Evolutionary conservation across 257 asterid genomes (phyloP).

Genomic region (Solanum chiquidenum): DNA sequence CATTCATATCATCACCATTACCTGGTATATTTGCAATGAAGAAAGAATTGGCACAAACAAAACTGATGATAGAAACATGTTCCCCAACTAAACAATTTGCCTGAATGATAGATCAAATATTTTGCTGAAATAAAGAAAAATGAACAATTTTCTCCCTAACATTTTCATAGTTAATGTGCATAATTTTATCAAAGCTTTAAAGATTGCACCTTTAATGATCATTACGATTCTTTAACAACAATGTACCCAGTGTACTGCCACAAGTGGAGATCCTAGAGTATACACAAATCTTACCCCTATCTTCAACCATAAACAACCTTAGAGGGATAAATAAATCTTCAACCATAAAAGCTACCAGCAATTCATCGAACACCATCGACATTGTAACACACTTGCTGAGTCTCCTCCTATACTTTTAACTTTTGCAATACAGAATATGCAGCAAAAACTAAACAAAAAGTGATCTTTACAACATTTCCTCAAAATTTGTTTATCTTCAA

Average conservation of each 20-base stretch:
- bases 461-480: neutral
- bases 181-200: neutral
- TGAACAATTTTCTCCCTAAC: neutral
- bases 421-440: neutral
- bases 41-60: neutral
- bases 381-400: too few species aligned
- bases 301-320: too few species aligned
- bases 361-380: too few species aligned
- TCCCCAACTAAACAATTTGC: neutral
- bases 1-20: neutral
- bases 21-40: neutral
- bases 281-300: too few species aligned
- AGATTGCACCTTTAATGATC: neutral
- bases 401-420: too few species aligned
- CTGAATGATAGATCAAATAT: neutral
- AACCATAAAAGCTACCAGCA: too few species aligned
- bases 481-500: neutral
- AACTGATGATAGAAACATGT: neutral
- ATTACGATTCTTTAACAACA: neutral
- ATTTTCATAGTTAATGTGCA: neutral
- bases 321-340: too few species aligned
- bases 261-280: too few species aligned
- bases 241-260: too few species aligned
- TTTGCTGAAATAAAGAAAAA: neutral
- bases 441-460: neutral